A percentile compares a stretch with the other conserved stretches of the same genome.
These are phyloP conservation scores for Cladorrhinum sp. DNA, from an alignment of 2,329 filamentous ascomycete genomes.

Conservation along the genomic window DNA sequence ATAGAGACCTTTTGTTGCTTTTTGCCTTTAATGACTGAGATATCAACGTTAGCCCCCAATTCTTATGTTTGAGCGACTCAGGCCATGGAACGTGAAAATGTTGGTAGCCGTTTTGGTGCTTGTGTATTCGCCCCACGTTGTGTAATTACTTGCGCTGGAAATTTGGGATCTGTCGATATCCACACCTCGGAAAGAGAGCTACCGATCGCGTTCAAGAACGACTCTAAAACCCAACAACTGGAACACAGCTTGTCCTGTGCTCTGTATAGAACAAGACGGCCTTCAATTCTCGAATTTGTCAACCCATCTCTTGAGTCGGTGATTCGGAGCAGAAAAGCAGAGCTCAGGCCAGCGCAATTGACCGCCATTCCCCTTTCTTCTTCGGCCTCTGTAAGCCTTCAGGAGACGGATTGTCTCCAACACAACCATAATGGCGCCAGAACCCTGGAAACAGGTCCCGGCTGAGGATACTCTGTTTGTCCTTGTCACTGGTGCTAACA, in stretches of 20 bases:
- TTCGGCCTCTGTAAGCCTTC: not conserved
- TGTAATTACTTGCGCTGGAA: too few species aligned
- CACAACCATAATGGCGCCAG: constrained; percentile 25
- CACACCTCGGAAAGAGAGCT: too few species aligned
- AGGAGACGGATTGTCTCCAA: not conserved
- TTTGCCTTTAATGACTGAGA: too few species aligned
- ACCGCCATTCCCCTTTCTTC: not conserved
- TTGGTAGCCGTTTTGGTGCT: not conserved
- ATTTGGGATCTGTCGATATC: too few species aligned
- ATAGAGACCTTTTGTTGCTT: too few species aligned
- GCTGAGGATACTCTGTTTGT: constrained; percentile 54
- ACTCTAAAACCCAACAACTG: too few species aligned
- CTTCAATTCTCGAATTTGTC: not conserved
- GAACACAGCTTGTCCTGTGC: too few species aligned
- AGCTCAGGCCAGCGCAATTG: not conserved
- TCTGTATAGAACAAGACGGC: not conserved
- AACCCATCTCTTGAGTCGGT: not conserved
- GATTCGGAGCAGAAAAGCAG: not conserved
- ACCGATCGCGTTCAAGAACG: not conserved
- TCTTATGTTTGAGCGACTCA: too few species aligned
- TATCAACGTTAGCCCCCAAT: too few species aligned
- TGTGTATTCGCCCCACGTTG: too few species aligned
- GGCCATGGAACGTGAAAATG: too few species aligned
- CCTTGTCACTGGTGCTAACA: constrained; percentile 82
- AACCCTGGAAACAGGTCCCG: constrained; percentile 36